phyloP scores from a whole-genome alignment of 176 grass and related monocot genomes.

The Otatea glauca region DNA sequence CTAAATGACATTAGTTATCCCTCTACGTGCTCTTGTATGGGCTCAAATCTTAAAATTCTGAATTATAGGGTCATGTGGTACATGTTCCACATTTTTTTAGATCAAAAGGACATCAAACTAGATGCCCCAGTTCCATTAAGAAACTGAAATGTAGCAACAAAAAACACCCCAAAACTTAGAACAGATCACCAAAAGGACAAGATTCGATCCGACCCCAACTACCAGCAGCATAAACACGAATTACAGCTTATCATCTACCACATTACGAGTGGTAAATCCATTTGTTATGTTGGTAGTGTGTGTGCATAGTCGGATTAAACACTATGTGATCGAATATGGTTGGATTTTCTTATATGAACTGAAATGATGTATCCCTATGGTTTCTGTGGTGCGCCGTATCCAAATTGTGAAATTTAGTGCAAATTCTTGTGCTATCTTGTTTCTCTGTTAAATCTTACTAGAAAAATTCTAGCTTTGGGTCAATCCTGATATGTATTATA shows the following conservation, averaged over 20 bases:
- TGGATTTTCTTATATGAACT: not conserved
- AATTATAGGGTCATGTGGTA: constrained; percentile 9
- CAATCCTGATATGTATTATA: not conserved
- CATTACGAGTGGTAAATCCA: not conserved
- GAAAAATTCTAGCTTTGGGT: not conserved
- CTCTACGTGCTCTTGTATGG: not conserved
- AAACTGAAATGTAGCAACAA: too few relatives aligned
- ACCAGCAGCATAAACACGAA: too few relatives aligned
- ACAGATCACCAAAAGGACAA: too few relatives aligned
- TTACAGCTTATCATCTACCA: too few relatives aligned
- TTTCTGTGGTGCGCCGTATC: not conserved
- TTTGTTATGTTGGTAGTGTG: not conserved
- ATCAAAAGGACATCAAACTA: too few relatives aligned
- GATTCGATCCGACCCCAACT: too few relatives aligned
- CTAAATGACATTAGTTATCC: not conserved
- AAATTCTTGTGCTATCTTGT: constrained; percentile 7
- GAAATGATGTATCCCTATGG: not conserved
- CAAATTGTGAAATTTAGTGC: not conserved
- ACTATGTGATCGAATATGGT: not conserved
- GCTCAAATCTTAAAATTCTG: not conserved
- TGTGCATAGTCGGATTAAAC: constrained; percentile 11
- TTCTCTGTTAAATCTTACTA: not conserved
- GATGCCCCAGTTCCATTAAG: too few relatives aligned
- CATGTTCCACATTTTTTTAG: not conserved
- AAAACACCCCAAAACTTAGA: too few relatives aligned